Conservation (phyloP, 2,329 filamentous ascomycete genomes). For the Fusarium robinianum region DNA sequence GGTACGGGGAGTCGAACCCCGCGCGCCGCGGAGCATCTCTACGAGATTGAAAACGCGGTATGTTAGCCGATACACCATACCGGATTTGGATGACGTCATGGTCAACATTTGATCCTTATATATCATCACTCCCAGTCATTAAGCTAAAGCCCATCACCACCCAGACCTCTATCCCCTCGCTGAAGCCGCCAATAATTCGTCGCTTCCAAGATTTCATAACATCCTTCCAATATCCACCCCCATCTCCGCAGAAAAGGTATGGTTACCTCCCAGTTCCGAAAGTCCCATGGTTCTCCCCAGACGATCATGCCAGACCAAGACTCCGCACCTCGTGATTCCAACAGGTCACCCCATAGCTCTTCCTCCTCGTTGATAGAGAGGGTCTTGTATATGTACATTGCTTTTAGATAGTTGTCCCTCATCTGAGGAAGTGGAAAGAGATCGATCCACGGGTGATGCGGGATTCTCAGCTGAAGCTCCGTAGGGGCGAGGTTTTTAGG, state of each 20-base stretch:
- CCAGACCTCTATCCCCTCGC: slow-evolving; percentile 3
- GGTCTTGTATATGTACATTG: background rate
- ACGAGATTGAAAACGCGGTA: too few species aligned
- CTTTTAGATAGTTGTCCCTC: slow-evolving; percentile 1
- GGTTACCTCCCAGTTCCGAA: slow-evolving; percentile 1
- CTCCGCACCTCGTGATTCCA: background rate
- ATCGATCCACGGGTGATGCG: slow-evolving; percentile 7
- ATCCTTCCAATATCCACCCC: background rate
- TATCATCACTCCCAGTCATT: too few species aligned
- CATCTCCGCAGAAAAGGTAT: background rate
- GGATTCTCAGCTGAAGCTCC: background rate
- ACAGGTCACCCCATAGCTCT: background rate
- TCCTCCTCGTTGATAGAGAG: too few species aligned
- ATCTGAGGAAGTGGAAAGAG: slow-evolving; percentile 4
- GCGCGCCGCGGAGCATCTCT: too few species aligned
- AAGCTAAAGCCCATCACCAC: too few species aligned
- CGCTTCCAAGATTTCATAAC: background rate
- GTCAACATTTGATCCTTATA: too few species aligned
- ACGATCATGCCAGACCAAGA: background rate
- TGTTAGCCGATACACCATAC: too few species aligned
- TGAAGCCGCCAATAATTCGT: slow-evolving; percentile 2
- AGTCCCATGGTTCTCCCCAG: slow-evolving; percentile 1
- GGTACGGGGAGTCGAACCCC: too few species aligned
- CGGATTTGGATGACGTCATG: too few species aligned
- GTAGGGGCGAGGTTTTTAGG: background rate